A percentile compares a stretch with the other conserved stretches of the same genome.
Conservation (phyloP, 306 rosid species). For the Albizia julibrissin region DNA sequence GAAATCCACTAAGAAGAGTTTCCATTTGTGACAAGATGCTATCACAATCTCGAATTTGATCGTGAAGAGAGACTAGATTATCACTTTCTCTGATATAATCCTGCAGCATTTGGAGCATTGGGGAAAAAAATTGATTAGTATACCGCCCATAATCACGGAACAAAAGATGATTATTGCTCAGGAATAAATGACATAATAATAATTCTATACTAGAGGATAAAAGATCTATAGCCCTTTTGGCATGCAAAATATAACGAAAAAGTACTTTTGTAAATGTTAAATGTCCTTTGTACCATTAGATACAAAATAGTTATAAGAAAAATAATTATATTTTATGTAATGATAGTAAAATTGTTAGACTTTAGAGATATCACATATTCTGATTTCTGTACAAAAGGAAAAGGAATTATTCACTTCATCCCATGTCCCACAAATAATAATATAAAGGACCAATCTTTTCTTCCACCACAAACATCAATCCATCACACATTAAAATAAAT, state of each 20-base stretch:
- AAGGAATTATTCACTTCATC: too few relatives aligned
- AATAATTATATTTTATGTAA: too few relatives aligned
- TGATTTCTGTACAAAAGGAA: too few relatives aligned
- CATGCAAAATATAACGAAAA: neutral
- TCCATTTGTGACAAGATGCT: constrained; percentile 97
- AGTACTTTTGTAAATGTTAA: neutral
- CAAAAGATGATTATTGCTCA: neutral
- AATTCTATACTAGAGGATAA: constrained; percentile 10
- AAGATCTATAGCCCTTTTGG: neutral
- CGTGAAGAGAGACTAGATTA: constrained; percentile 93
- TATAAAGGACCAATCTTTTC: too few relatives aligned
- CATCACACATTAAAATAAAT: too few relatives aligned
- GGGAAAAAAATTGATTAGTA: constrained; percentile 13
- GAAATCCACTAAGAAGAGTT: constrained; percentile 95
- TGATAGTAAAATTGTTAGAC: too few relatives aligned
- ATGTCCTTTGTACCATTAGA: neutral
- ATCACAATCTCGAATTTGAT: constrained; percentile 96
- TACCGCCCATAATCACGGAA: constrained; percentile 8
- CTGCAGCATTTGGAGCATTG: constrained; percentile 49
- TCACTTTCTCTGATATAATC: constrained; percentile 94
- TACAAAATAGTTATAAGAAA: neutral
- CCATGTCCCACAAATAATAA: too few relatives aligned
- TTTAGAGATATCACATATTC: too few relatives aligned
- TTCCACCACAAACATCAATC: too few relatives aligned
- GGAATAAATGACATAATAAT: constrained; percentile 5